A percentile compares a stretch with the other conserved stretches of the same genome.
Evolutionary conservation across 768 basidiomycete species (phyloP).

Genomic region (Lepiota brunneoincarnata): DNA sequence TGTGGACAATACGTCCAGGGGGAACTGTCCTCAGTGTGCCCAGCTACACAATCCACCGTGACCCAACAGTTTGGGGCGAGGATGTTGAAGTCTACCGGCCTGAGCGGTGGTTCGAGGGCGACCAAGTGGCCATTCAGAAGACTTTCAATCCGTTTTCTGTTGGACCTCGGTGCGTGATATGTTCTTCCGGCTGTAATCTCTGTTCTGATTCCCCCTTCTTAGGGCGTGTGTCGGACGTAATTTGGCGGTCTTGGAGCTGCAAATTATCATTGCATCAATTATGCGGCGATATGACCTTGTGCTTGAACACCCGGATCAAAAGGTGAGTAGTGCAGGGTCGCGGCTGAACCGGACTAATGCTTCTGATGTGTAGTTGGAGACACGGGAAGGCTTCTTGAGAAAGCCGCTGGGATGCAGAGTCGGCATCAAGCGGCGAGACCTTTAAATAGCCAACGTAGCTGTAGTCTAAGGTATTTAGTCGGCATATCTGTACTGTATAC

Average conservation of each 20-base stretch:
- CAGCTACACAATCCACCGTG: slow-evolving; percentile 80
- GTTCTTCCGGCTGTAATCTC: background rate
- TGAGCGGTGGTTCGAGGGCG: slow-evolving; percentile 81
- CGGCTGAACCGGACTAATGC: background rate
- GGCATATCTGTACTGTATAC: background rate
- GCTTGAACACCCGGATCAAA: slow-evolving; percentile 54
- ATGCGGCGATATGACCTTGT: slow-evolving; percentile 75
- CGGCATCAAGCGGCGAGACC: slow-evolving; percentile 65
- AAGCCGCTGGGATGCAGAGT: slow-evolving; percentile 76
- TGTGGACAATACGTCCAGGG: slow-evolving; percentile 56
- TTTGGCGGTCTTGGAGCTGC: slow-evolving; percentile 74
- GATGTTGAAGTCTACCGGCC: slow-evolving; percentile 75
- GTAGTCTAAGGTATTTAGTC: background rate
- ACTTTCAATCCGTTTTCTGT: slow-evolving; percentile 86
- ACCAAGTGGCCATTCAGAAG: slow-evolving; percentile 57
- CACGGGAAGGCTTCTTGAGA: slow-evolving; percentile 83
- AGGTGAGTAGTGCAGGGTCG: slow-evolving; percentile 34
- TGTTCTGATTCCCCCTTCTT: slow-evolving; percentile 1
- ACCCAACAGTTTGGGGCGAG: slow-evolving; percentile 69
- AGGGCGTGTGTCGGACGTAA: slow-evolving; percentile 87
- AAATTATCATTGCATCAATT: slow-evolving; percentile 80
- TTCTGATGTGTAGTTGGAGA: slow-evolving; percentile 49
- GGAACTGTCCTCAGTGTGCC: slow-evolving; percentile 82
- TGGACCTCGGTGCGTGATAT: slow-evolving; percentile 62
- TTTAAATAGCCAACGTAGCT: slow-evolving; percentile 10